Conservation (phyloP, 441 rosid species). For the Erysimum cheiri region DNA sequence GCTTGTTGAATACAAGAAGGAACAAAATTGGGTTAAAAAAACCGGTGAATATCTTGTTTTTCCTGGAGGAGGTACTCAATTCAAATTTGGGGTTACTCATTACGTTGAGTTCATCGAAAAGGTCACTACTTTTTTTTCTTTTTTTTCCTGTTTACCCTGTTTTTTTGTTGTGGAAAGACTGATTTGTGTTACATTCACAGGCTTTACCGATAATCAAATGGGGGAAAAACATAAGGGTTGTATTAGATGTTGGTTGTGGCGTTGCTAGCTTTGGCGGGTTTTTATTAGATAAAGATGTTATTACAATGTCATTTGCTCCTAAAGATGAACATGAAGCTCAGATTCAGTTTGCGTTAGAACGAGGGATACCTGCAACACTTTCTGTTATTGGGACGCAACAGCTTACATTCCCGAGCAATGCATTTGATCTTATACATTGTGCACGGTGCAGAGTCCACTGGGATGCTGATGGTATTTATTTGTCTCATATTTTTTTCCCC, state of each 20-base stretch:
- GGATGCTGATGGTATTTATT: constrained; percentile 78
- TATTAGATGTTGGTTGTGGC: constrained; percentile 93
- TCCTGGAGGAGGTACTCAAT: constrained; percentile 97
- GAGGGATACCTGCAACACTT: constrained; percentile 91
- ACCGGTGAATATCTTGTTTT: constrained; percentile 69
- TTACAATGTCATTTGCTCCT: constrained; percentile 94
- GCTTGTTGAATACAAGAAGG: constrained; percentile 94
- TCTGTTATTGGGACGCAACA: constrained; percentile 84
- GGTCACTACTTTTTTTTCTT: constrained; percentile 48
- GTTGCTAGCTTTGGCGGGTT: constrained; percentile 97
- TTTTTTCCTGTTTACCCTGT: too few species aligned
- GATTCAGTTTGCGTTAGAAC: constrained; percentile 93
- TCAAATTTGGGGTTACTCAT: constrained; percentile 71
- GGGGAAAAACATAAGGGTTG: constrained; percentile 73
- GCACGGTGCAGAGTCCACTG: constrained; percentile 96
- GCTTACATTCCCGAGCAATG: constrained; percentile 70
- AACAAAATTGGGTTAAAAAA: constrained; percentile 84
- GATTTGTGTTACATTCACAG: constrained; percentile 43
- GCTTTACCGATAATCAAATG: constrained; percentile 68
- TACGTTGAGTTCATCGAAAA: constrained; percentile 65
- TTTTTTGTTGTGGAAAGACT: background rate
- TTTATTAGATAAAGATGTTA: constrained; percentile 71
- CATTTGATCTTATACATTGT: constrained; percentile 87
- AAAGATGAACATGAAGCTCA: constrained; percentile 99
- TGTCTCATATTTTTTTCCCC: background rate